Evolutionary conservation across 225 moss, liverwort and hornwort species (phyloP).

Genomic region (Neckera pumila): DNA sequence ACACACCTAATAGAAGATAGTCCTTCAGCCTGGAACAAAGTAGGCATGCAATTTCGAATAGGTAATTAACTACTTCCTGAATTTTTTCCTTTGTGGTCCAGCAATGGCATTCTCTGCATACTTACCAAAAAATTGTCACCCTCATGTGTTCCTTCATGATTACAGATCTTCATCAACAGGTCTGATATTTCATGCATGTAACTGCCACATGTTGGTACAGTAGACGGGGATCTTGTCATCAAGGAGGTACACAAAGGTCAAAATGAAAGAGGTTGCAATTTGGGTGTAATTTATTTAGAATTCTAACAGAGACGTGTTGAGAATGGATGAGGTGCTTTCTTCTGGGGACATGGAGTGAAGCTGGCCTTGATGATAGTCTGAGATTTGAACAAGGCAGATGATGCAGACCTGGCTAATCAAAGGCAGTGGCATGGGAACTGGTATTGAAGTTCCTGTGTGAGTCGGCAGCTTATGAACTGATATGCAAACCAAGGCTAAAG

Average conservation of each 20-base stretch:
- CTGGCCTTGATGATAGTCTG: not conserved
- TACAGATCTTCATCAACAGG: not conserved
- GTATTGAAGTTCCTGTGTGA: not conserved
- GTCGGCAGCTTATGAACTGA: not conserved
- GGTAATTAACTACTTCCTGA: not conserved
- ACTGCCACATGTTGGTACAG: slow-evolving; percentile 34
- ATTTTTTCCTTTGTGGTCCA: not conserved
- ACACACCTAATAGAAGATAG: too few species aligned
- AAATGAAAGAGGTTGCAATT: not conserved
- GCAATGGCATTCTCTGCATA: not conserved
- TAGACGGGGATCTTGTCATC: slow-evolving; percentile 17
- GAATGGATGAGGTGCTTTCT: not conserved
- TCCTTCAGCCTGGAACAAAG: not conserved
- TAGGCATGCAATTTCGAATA: not conserved
- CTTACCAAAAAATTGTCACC: not conserved
- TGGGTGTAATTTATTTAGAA: not conserved
- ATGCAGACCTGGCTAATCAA: not conserved
- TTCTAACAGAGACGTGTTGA: not conserved
- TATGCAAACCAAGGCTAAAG: not conserved
- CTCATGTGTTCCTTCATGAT: not conserved
- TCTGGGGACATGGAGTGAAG: not conserved
- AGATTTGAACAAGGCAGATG: not conserved
- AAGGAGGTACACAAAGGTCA: not conserved
- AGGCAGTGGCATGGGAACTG: not conserved
- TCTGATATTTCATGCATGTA: not conserved